Evolutionary conservation across 495 filamentous ascomycete genomes (phyloP).

Genomic region (Melanomma pulvis-pyrius): DNA sequence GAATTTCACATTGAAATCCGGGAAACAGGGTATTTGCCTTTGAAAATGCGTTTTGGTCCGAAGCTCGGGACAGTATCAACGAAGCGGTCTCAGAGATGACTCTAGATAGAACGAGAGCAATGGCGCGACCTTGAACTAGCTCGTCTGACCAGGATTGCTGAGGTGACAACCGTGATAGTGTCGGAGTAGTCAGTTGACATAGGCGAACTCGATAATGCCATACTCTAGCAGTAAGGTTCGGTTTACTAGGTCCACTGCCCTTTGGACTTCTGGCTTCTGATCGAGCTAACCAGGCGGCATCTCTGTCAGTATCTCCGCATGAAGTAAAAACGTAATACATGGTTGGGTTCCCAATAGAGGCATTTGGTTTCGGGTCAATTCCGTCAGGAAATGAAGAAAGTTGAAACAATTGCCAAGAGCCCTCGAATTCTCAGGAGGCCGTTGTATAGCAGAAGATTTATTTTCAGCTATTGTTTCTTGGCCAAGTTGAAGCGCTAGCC

Average conservation of each 20-base stretch:
- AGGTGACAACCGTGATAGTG: background rate
- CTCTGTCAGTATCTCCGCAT: background rate
- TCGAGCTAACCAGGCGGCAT: background rate
- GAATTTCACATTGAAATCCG: too few relatives aligned
- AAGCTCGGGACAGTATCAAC: background rate
- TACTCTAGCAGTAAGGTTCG: background rate
- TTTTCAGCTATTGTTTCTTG: background rate
- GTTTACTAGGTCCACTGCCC: background rate
- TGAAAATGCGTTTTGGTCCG: too few relatives aligned
- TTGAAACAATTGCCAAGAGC: too few relatives aligned
- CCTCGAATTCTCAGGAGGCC: background rate
- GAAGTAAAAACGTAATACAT: background rate
- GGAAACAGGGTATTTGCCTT: too few relatives aligned
- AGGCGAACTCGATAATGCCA: background rate
- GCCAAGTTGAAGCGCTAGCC: background rate
- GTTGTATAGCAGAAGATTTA: background rate
- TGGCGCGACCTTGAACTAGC: background rate
- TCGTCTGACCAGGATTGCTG: background rate
- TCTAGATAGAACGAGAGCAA: background rate
- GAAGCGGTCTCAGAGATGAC: background rate
- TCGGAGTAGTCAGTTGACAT: background rate
- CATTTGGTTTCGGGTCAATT: too few relatives aligned
- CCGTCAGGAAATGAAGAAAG: too few relatives aligned
- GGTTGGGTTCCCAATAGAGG: background rate
- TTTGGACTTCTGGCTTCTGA: background rate